Conservation (phyloP, 306 rosid species). For the Ziziphus jujuba region DNA sequence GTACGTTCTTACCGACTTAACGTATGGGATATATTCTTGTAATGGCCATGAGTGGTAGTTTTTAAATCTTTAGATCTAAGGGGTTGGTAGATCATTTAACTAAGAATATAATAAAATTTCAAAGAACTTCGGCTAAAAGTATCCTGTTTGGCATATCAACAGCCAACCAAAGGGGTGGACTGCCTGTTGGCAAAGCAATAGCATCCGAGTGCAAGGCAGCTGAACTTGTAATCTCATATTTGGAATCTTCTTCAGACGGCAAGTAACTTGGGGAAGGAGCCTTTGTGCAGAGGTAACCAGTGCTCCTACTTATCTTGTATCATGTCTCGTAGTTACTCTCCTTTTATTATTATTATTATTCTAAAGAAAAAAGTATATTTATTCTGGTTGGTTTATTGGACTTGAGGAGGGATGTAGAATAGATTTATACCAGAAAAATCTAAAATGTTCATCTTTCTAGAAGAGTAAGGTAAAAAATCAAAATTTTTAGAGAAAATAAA, state of each 20-base stretch:
- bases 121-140: no score
- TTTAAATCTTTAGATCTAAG: background rate
- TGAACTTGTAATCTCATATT: conserved; percentile 75
- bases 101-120: no score
- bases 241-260: conserved; percentile 56
- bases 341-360: no score
- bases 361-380: no score
- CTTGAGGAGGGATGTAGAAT: background rate
- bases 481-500: no score
- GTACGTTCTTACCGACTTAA: conserved; percentile 34
- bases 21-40: conserved; percentile 3
- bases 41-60: background rate
- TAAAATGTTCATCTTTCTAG: no score
- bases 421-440: no score
- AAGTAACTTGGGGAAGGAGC: conserved; percentile 25
- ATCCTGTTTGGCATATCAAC: no score
- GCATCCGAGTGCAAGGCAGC: conserved; percentile 93
- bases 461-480: no score
- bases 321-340: background rate
- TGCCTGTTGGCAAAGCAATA: conserved; percentile 84
- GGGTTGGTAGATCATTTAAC: background rate
- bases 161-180: conserved; percentile 87
- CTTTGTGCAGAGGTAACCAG: conserved; percentile 5
- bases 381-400: background rate
- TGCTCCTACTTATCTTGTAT: background rate